A percentile compares a stretch with the other conserved stretches of the same genome.
phyloP scores from a whole-genome alignment of 306 rosid species.

The Trichosanthes cucumerina region DNA sequence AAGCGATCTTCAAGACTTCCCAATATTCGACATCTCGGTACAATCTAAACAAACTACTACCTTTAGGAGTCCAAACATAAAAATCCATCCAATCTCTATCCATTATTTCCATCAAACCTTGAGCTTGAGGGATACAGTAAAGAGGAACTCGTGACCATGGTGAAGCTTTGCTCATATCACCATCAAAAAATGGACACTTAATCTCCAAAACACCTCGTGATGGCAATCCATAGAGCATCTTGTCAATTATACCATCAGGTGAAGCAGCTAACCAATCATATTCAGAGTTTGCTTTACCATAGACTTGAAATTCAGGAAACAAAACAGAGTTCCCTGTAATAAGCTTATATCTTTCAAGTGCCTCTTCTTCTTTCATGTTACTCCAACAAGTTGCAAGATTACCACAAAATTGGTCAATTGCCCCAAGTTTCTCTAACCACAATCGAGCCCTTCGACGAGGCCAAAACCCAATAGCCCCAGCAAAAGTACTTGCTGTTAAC shows the following conservation, averaged over 20 bases:
- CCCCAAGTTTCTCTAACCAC: conserved; percentile 78
- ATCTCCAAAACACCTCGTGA: conserved; percentile 61
- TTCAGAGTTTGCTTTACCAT: conserved; percentile 21
- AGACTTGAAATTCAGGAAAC: conserved; percentile 75
- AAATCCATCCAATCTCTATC: conserved; percentile 86
- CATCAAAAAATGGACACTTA: conserved; percentile 62
- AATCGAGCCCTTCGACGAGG: conserved; percentile 46
- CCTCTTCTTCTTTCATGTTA: conserved; percentile 77
- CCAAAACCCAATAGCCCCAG: conserved; percentile 71
- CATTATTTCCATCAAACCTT: conserved; percentile 81
- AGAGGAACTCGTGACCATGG: conserved; percentile 68
- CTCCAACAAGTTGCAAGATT: conserved; percentile 77
- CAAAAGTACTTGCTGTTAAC: conserved; percentile 80
- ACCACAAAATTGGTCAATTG: conserved; percentile 60
- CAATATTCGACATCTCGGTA: conserved; percentile 53
- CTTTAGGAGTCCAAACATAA: conserved; percentile 79
- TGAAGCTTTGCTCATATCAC: conserved; percentile 42
- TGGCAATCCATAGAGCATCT: conserved; percentile 50
- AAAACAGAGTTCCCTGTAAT: conserved; percentile 58
- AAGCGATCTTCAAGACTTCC: conserved; percentile 43
- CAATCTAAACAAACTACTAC: conserved; percentile 68
- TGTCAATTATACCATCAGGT: conserved; percentile 59
- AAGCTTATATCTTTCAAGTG: conserved; percentile 75
- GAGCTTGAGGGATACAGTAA: conserved; percentile 72
- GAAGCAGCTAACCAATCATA: conserved; percentile 76